Conservation (phyloP, 75 land plant genomes). For the Cupressus sempervirens region DNA sequence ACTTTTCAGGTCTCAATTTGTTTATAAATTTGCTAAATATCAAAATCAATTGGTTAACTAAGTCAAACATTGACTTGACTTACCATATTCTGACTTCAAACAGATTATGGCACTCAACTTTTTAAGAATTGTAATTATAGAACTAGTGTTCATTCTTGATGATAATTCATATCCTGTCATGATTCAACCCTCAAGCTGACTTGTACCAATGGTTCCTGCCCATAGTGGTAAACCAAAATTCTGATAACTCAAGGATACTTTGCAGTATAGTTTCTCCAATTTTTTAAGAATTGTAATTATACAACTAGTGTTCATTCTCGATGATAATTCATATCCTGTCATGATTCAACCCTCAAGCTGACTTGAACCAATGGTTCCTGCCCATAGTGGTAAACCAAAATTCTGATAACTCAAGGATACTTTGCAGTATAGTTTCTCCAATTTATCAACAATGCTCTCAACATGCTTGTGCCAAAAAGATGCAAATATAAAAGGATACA, state of each 20-base stretch:
- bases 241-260: background rate
- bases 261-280: background rate
- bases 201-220: background rate
- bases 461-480: background rate
- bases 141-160: background rate
- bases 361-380: background rate
- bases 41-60: background rate
- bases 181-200: background rate
- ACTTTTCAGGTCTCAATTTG: background rate
- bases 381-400: background rate
- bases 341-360: background rate
- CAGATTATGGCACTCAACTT: background rate
- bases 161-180: background rate
- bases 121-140: background rate
- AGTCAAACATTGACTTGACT: background rate
- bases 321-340: background rate
- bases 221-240: background rate
- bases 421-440: background rate
- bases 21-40: background rate
- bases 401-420: background rate
- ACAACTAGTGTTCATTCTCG: background rate
- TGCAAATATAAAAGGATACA: background rate
- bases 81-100: background rate
- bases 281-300: background rate
- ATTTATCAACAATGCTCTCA: background rate